These are phyloP conservation scores for Orbilia ellipsospora DNA, from an alignment of 2,329 filamentous ascomycete genomes.

Conservation along the genomic window DNA sequence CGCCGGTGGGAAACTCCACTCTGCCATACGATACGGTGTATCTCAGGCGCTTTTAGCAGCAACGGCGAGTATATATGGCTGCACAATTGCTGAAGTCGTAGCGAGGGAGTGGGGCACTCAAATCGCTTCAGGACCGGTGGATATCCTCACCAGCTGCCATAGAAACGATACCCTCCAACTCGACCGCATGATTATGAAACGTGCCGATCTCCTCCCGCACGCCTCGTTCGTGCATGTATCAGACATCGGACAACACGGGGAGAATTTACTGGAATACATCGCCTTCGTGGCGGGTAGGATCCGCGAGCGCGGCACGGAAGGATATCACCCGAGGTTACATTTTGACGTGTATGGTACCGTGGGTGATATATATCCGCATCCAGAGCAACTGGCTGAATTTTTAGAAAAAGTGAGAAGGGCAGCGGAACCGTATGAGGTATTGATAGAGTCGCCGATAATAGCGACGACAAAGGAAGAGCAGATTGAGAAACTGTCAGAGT, in stretches of 20 bases:
- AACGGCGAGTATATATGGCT: slow-evolving; percentile 41
- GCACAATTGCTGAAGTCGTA: slow-evolving; percentile 54
- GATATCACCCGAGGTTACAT: slow-evolving; percentile 54
- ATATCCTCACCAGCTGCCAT: slow-evolving; percentile 57
- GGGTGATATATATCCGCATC: slow-evolving; percentile 49
- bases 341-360: slow-evolving; percentile 57
- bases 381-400: slow-evolving; percentile 28
- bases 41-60: slow-evolving; percentile 55
- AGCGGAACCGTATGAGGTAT: slow-evolving; percentile 53
- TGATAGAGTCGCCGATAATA: slow-evolving; percentile 56
- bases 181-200: slow-evolving; percentile 57
- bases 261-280: slow-evolving; percentile 47
- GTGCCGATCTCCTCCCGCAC: slow-evolving; percentile 53
- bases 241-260: slow-evolving; percentile 48
- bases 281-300: slow-evolving; percentile 47
- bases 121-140: slow-evolving; percentile 33
- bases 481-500: slow-evolving; percentile 35
- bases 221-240: slow-evolving; percentile 56
- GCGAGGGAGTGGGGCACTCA: slow-evolving; percentile 53
- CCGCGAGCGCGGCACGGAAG: slow-evolving; percentile 26
- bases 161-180: slow-evolving; percentile 55
- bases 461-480: slow-evolving; percentile 50
- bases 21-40: slow-evolving; percentile 54
- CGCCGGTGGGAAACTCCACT: slow-evolving; percentile 32
- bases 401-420: slow-evolving; percentile 27